Evolutionary conservation across 306 rosid species (phyloP).

Genomic region (Ochetophila trinervis): DNA sequence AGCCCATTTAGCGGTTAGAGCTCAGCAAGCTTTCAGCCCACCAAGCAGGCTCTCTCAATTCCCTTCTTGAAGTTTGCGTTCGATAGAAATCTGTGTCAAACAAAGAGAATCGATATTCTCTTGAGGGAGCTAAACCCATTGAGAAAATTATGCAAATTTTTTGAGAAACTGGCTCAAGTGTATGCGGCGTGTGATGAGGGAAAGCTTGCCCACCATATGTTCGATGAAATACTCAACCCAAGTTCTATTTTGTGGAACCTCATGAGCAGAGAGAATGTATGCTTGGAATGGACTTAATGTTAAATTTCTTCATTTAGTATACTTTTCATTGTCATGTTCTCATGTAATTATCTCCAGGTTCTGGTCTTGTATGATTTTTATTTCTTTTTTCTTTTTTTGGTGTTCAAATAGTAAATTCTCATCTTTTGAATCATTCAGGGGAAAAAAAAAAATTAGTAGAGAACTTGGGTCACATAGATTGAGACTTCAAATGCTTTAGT

Average conservation of each 20-base stretch:
- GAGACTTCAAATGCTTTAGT: too few relatives aligned
- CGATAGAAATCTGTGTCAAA: conserved; percentile 2
- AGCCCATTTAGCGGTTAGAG: neutral
- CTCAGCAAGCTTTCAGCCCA: neutral
- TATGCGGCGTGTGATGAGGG: conserved; percentile 10
- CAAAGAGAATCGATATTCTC: conserved; percentile 18
- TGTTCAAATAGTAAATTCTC: too few relatives aligned
- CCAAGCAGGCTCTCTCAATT: neutral
- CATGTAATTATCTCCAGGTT: too few relatives aligned
- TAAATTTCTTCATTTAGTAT: too few relatives aligned
- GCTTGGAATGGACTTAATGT: conserved; percentile 14
- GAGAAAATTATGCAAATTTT: neutral
- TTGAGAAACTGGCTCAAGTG: conserved; percentile 6
- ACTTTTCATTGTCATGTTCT: too few relatives aligned
- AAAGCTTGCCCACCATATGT: conserved; percentile 21
- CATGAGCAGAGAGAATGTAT: conserved; percentile 21
- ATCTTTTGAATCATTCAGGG: too few relatives aligned
- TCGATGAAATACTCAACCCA: conserved; percentile 28
- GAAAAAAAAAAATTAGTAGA: too few relatives aligned
- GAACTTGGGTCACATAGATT: too few relatives aligned
- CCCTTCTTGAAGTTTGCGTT: conserved; percentile 15
- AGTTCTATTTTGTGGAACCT: conserved; percentile 24
- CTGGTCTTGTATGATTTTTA: too few relatives aligned
- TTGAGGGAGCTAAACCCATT: neutral
- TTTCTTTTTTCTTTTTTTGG: too few relatives aligned